Conservation (phyloP, 495 filamentous ascomycete genomes). For the Xylaria bambusicola region DNA sequence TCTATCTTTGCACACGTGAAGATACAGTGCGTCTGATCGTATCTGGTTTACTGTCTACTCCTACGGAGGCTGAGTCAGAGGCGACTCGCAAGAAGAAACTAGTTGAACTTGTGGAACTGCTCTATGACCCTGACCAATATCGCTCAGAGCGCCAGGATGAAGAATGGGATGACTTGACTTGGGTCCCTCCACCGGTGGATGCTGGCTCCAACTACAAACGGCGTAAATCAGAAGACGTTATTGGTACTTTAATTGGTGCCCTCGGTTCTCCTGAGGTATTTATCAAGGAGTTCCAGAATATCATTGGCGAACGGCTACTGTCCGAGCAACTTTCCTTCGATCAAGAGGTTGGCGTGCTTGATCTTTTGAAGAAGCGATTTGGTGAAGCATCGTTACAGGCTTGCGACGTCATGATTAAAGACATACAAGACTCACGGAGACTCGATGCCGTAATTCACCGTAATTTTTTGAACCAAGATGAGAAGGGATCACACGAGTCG, state of each 20-base stretch:
- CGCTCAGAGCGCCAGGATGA: conserved; percentile 50
- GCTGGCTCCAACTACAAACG: conserved; percentile 89
- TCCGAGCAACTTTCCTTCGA: conserved; percentile 68
- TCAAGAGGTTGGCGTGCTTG: conserved; percentile 74
- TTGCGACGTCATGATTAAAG: conserved; percentile 95
- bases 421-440: conserved; percentile 82
- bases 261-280: conserved; percentile 87
- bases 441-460: conserved; percentile 66
- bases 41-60: conserved; percentile 75
- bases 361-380: conserved; percentile 85
- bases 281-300: conserved; percentile 86
- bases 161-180: conserved; percentile 84
- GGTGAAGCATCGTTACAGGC: conserved; percentile 83
- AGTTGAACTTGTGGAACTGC: conserved; percentile 72
- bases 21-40: conserved; percentile 90
- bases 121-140: conserved; percentile 61
- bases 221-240: conserved; percentile 87
- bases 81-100: conserved; percentile 46
- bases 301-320: conserved; percentile 81
- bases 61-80: conserved; percentile 53
- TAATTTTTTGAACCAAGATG: conserved; percentile 30
- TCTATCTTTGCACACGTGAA: conserved; percentile 89
- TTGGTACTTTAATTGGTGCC: conserved; percentile 82
- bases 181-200: conserved; percentile 90
- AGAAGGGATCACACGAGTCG: conserved; percentile 36